A percentile compares a stretch with the other conserved stretches of the same genome.
These are phyloP conservation scores for Peniophora sp. DNA, from an alignment of 1,284 basidiomycete genomes.

Conservation along the genomic window DNA sequence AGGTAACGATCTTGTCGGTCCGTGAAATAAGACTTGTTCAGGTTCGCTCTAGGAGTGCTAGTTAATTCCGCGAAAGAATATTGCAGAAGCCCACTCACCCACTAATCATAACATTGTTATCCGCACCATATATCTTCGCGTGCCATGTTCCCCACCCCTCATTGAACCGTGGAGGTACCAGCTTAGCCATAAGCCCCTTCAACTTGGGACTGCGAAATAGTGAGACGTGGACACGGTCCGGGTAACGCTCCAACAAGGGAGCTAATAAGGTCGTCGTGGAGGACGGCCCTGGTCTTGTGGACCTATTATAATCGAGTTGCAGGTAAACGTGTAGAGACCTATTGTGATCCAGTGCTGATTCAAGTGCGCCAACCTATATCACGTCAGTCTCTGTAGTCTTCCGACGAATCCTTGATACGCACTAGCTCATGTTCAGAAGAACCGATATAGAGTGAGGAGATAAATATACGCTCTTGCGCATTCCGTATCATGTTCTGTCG, in stretches of 20 bases:
- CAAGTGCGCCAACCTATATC: slow-evolving; percentile 31
- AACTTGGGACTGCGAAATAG: slow-evolving; percentile 86
- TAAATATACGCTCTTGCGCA: slow-evolving; percentile 72
- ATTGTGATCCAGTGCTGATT: slow-evolving; percentile 50
- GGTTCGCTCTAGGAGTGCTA: slow-evolving; percentile 68
- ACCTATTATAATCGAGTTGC: slow-evolving; percentile 85
- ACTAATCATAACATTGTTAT: slow-evolving; percentile 87
- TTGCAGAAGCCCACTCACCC: slow-evolving; percentile 54
- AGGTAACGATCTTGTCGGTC: slow-evolving; percentile 94
- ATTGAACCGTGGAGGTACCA: slow-evolving; percentile 90
- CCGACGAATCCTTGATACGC: slow-evolving; percentile 7
- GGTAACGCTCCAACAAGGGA: slow-evolving; percentile 67
- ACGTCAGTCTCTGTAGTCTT: background rate
- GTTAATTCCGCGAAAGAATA: background rate
- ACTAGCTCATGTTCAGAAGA: slow-evolving; percentile 27
- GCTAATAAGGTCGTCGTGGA: slow-evolving; percentile 72
- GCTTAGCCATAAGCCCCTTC: slow-evolving; percentile 59
- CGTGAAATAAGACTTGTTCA: slow-evolving; percentile 91
- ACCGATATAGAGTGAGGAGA: slow-evolving; percentile 58
- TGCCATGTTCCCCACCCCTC: slow-evolving; percentile 99
- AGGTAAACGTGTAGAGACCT: slow-evolving; percentile 64
- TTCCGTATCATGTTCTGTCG: slow-evolving; percentile 62
- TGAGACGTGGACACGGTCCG: slow-evolving; percentile 68
- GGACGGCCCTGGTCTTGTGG: slow-evolving; percentile 75
- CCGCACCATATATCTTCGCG: slow-evolving; percentile 91